These are phyloP conservation scores for Penicillium sp. DNA, from an alignment of 2,329 filamentous ascomycete species.

Conservation along the genomic window DNA sequence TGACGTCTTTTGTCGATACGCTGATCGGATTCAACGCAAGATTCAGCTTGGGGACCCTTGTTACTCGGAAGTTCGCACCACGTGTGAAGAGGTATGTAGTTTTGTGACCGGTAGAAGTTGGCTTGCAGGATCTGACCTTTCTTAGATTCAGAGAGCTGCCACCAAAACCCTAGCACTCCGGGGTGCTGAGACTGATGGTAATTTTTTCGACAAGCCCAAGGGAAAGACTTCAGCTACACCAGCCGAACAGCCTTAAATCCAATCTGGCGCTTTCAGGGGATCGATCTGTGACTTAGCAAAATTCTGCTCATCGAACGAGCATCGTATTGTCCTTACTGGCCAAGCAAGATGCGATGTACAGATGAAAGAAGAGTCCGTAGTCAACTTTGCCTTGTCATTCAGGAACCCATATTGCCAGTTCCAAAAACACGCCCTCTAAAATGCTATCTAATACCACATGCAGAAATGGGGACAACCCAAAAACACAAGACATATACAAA, in stretches of 20 bases:
- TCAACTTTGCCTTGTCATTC: not conserved
- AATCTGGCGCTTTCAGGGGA: not conserved
- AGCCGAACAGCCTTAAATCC: not conserved
- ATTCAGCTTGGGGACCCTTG: not conserved
- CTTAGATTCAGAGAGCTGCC: not conserved
- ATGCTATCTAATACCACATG: conserved; percentile 16
- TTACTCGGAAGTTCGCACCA: not conserved
- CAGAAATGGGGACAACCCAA: conserved; percentile 4
- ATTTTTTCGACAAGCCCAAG: not conserved
- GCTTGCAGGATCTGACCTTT: not conserved
- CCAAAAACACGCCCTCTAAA: conserved; percentile 16
- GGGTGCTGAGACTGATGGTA: not conserved
- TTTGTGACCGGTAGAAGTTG: not conserved
- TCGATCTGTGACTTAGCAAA: not conserved
- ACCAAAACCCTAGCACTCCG: not conserved
- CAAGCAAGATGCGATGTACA: not conserved
- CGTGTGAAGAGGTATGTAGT: not conserved
- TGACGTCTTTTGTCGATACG: not conserved
- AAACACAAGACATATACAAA: conserved; percentile 8
- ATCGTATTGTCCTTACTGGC: not conserved
- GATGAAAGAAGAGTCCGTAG: not conserved
- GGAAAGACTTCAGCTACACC: not conserved
- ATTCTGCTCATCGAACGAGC: not conserved
- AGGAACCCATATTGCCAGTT: not conserved
- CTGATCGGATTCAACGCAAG: not conserved